Percentiles rank a stretch among this genome's conserved stretches.
phyloP scores from a whole-genome alignment of 495 filamentous ascomycete species.

The Penicillium goetzii region DNA sequence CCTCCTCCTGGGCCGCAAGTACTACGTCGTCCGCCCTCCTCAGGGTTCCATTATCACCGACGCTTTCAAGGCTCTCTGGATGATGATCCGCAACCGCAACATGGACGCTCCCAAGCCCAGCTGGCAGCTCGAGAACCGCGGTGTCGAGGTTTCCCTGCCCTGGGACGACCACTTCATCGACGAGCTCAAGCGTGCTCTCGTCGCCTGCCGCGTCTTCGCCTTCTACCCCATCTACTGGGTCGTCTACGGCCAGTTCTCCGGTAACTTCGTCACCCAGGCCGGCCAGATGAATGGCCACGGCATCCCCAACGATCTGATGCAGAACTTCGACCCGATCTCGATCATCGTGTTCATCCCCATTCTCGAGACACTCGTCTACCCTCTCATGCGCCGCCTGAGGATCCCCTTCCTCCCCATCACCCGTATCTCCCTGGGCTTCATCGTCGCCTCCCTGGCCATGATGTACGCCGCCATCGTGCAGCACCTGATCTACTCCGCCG shows the following conservation, averaged over 20 bases:
- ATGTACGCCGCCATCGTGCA: constrained; percentile 70
- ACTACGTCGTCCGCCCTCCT: constrained; percentile 64
- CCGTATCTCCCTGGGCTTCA: constrained; percentile 74
- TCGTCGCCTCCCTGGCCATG: constrained; percentile 66
- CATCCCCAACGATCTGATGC: constrained; percentile 74
- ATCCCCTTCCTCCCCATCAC: constrained; percentile 73
- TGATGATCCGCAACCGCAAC: constrained; percentile 58
- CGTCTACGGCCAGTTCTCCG: constrained; percentile 60
- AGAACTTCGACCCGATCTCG: constrained; percentile 75
- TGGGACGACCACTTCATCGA: constrained; percentile 70
- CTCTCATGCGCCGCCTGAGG: constrained; percentile 61
- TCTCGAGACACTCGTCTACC: constrained; percentile 70
- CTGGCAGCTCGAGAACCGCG: constrained; percentile 54
- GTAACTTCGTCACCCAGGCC: constrained; percentile 62
- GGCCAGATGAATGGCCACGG: constrained; percentile 59
- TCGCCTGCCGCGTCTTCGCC: constrained; percentile 63
- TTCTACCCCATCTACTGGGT: constrained; percentile 67
- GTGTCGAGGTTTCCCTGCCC: constrained; percentile 36
- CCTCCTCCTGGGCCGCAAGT: constrained; percentile 58
- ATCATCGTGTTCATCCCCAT: constrained; percentile 75
- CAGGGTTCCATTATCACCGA: constrained; percentile 65
- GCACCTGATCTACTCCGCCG: constrained; percentile 67
- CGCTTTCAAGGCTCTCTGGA: constrained; percentile 63
- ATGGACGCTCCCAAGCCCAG: constrained; percentile 64
- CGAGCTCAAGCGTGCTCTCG: constrained; percentile 61